A percentile compares a stretch with the other conserved stretches of the same genome.
Conservation (phyloP, 2,329 filamentous ascomycete species). For the Xylaria sp. region DNA sequence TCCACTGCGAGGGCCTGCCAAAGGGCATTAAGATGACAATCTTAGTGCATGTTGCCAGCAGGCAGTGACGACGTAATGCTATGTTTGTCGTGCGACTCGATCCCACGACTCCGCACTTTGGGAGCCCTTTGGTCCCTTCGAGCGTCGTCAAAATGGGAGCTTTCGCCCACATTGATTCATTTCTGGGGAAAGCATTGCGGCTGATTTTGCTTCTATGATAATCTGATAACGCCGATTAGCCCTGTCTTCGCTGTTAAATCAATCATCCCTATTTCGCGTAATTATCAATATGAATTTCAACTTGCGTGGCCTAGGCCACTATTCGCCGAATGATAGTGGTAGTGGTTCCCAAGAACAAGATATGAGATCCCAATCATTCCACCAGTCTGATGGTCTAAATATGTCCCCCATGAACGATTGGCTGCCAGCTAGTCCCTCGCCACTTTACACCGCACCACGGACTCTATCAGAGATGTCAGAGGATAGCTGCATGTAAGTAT, state of each 20-base stretch:
- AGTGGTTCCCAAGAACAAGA: neutral
- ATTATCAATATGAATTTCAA: conserved; percentile 10
- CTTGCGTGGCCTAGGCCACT: neutral
- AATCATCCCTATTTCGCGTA: neutral
- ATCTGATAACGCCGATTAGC: neutral
- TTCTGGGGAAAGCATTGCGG: neutral
- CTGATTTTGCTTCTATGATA: conserved; percentile 2
- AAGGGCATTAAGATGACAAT: conserved; percentile 5
- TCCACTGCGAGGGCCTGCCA: neutral
- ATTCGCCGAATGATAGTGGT: conserved; percentile 1
- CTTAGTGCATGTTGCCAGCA: neutral
- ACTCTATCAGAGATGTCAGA: neutral
- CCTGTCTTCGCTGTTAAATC: neutral
- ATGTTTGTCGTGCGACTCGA: conserved; percentile 5
- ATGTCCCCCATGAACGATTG: neutral
- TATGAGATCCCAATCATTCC: neutral
- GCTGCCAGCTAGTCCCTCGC: neutral
- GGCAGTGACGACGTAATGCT: conserved; percentile 18
- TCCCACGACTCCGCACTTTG: neutral
- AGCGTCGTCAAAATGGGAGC: conserved; percentile 15
- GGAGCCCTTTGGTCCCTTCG: conserved; percentile 13
- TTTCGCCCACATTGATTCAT: neutral
- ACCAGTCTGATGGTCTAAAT: neutral
- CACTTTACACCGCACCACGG: neutral
- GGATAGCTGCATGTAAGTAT: conserved; percentile 19